Conservation (phyloP, 2,329 filamentous ascomycete species). For the Kalaharituber pfeilii region DNA sequence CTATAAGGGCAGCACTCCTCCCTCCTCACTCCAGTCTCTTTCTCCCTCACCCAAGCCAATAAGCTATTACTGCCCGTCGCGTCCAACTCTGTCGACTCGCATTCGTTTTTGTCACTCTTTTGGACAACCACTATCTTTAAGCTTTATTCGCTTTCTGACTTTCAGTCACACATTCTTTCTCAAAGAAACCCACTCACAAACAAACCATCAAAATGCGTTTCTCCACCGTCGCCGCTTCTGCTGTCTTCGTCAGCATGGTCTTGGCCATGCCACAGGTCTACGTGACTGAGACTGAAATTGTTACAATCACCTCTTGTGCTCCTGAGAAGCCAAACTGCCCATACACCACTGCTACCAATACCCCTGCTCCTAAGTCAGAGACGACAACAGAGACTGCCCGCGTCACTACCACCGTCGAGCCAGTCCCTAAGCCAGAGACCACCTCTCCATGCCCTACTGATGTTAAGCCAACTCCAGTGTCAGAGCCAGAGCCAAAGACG, state of each 20-base stretch:
- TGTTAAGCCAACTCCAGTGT: background rate
- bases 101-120: constrained; percentile 9
- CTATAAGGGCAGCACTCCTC: background rate
- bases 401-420: background rate
- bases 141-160: background rate
- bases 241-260: constrained; percentile 35
- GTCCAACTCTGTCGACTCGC: constrained; percentile 11
- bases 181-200: constrained; percentile 25
- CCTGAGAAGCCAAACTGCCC: constrained; percentile 46
- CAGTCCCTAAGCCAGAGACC: background rate
- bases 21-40: background rate
- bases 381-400: constrained; percentile 18
- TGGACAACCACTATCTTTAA: constrained; percentile 2
- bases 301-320: constrained; percentile 46
- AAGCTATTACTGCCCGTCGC: constrained; percentile 7
- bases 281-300: constrained; percentile 41
- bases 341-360: constrained; percentile 26
- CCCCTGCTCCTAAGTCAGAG: constrained; percentile 25
- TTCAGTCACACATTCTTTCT: constrained; percentile 22
- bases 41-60: constrained; percentile 4
- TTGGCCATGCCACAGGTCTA: constrained; percentile 32
- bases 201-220: constrained; percentile 43
- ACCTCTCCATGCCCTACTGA: constrained; percentile 2
- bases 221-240: constrained; percentile 31
- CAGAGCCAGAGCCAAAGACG: background rate